Base-by-base conservation (phyloP, 2,329 filamentous ascomycete species). In the Talaromyces verruculosus region DNA sequence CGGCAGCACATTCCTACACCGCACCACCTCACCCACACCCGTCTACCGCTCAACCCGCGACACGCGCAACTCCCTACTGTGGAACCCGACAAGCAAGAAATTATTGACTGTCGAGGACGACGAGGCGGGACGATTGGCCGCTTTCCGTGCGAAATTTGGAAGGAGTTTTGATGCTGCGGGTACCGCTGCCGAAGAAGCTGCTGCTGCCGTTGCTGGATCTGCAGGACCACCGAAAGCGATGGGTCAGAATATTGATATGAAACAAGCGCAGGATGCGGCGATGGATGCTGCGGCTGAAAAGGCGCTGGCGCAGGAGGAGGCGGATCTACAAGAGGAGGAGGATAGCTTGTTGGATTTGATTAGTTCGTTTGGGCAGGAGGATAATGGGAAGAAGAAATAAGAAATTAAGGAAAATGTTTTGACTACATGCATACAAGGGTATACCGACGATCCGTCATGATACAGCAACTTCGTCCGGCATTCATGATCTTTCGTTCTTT, bases 71-170 rank as follows among this genome's bases (percentile, higher is more conserved):
- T 89, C 91, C 73, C 83, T 91, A 1, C 80, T 97, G 63, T 99
- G 95, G 95, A 95, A 98, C 78, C 95, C 95, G 0, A 89, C 84
- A 67, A 89, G 91, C 71, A 88, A 88, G 79, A 90, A 90, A 68
- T 84, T 99, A 73, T 83, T 89, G 76, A 97, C 95, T 77, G 85
- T 97, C 66, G 95, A 99, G 81, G 88, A 96, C 69, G 95, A 99
- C 78, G 95, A 98, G 84, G 94, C 95, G 2, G 95, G 95, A 19
- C 88, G 91, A 75, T 81, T 99, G 74, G 91, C 89, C 62, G 91
- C 91, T 64, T 99, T 99, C 83, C 86, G 95, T 73, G 86, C 85
- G 68, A 86, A 91, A 65, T 99, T 93, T 82, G 95, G 95, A 30
- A 84, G 90, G 67, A 88, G 88, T 11, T 99, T 91, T 84, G 95